Conservation (phyloP, 306 rosid genomes). For the Hippophae tibetana region DNA sequence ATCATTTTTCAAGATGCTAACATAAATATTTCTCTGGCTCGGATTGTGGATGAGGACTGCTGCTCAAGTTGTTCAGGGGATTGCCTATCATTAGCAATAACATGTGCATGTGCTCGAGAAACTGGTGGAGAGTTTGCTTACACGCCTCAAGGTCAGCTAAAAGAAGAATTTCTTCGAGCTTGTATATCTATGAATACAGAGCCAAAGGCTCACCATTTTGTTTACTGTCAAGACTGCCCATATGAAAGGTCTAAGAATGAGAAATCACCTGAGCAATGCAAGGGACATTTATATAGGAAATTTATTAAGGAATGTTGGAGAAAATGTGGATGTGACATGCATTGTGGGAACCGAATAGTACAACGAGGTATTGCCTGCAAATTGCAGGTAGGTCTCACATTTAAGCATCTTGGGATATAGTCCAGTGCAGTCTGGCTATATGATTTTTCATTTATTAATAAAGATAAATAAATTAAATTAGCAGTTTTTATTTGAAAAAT, state of each 20-base stretch:
- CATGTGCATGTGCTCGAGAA: constrained; percentile 90
- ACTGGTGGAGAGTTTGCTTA: constrained; percentile 96
- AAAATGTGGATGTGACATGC: constrained; percentile 85
- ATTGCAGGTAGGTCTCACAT: constrained; percentile 57
- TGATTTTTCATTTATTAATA: not conserved
- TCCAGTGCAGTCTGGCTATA: constrained; percentile 3
- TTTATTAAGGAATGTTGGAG: constrained; percentile 96
- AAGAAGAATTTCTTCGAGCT: constrained; percentile 48
- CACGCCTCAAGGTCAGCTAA: constrained; percentile 51
- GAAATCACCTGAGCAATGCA: constrained; percentile 44
- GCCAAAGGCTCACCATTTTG: constrained; percentile 37
- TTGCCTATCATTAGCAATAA: constrained; percentile 53
- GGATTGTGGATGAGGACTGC: constrained; percentile 75
- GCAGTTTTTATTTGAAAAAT: not conserved
- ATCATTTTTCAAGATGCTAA: constrained; percentile 60
- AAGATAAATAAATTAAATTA: not conserved
- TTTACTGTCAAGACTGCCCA: constrained; percentile 74
- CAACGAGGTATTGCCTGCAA: constrained; percentile 74
- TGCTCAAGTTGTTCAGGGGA: constrained; percentile 60
- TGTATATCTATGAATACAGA: constrained; percentile 37
- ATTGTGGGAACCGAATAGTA: constrained; percentile 83
- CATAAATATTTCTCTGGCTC: constrained; percentile 69
- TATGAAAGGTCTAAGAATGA: constrained; percentile 51
- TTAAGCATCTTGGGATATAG: constrained; percentile 6
- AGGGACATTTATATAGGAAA: constrained; percentile 65